Evolutionary conservation across 139 green algal species (phyloP).

Genomic region (Asterochloris erici): DNA sequence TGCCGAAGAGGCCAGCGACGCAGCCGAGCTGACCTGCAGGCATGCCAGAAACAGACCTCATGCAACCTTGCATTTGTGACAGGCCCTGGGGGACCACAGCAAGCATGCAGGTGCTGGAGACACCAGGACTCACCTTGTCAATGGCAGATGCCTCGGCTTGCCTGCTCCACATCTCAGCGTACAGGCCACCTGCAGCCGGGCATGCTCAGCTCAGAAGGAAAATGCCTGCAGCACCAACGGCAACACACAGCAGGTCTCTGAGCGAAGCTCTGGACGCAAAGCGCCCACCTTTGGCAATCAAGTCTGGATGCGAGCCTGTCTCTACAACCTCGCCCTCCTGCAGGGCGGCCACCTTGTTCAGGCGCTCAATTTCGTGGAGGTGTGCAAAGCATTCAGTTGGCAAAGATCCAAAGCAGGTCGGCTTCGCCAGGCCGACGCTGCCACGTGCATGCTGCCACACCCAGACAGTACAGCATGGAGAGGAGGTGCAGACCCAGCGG

Average conservation of each 20-base stretch:
- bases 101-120: neutral
- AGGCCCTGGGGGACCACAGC: too few species aligned
- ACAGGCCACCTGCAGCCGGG: slow-evolving; percentile 39
- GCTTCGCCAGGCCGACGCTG: neutral
- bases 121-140: neutral
- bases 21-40: too few species aligned
- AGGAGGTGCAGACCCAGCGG: neutral
- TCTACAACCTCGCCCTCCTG: slow-evolving; percentile 59
- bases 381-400: too few species aligned
- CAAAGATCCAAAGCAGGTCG: too few species aligned
- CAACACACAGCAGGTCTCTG: too few species aligned
- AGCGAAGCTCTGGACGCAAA: neutral
- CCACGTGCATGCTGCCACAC: neutral
- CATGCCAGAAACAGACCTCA: too few species aligned
- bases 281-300: slow-evolving; percentile 45
- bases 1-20: neutral
- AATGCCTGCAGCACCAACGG: too few species aligned
- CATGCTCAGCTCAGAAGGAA: too few species aligned
- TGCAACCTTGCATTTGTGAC: too few species aligned
- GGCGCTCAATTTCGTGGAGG: neutral
- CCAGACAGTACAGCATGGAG: neutral
- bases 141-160: slow-evolving; percentile 47
- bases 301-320: slow-evolving; percentile 68
- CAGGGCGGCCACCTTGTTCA: slow-evolving; percentile 32
- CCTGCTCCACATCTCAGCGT: slow-evolving; percentile 70